Conservation (phyloP, 306 rosid genomes). For the Cotoneaster glaucophyllus region DNA sequence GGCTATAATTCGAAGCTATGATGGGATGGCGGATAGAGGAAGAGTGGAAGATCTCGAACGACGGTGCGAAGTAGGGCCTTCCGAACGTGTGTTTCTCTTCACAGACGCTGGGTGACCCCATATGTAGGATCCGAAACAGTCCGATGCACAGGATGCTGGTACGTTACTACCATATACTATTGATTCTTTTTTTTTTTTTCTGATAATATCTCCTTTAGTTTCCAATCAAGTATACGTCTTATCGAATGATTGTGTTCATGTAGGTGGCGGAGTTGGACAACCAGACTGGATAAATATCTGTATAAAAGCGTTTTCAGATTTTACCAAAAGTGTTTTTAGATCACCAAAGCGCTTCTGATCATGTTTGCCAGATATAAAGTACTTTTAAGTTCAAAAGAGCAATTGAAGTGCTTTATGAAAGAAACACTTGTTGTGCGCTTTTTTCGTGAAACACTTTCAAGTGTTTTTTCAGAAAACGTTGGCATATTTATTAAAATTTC, state of each 20-base stretch:
- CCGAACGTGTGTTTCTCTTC: constrained; percentile 72
- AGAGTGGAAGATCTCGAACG: constrained; percentile 75
- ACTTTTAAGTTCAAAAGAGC: background rate
- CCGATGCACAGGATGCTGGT: constrained; percentile 93
- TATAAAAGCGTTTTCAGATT: too few species aligned
- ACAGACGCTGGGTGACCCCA: constrained; percentile 96
- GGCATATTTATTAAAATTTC: too few species aligned
- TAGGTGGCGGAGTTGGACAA: constrained; percentile 71
- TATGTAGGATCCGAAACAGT: constrained; percentile 86
- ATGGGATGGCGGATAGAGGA: constrained; percentile 47
- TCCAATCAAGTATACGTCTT: background rate
- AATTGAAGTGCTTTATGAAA: too few species aligned
- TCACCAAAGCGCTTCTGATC: too few species aligned
- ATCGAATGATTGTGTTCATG: background rate
- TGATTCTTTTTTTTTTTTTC: background rate
- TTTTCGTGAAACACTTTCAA: too few species aligned
- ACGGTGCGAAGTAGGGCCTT: constrained; percentile 74
- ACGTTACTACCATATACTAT: background rate
- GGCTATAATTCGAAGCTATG: constrained; percentile 60
- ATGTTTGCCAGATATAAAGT: background rate
- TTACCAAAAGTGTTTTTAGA: too few species aligned
- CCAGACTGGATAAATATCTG: too few species aligned
- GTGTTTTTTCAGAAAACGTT: too few species aligned
- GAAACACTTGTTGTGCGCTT: too few species aligned
- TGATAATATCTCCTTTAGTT: background rate